A percentile compares a stretch with the other conserved stretches of the same genome.
Conservation (phyloP, 768 basidiomycete species). For the Amanita rubescens region DNA sequence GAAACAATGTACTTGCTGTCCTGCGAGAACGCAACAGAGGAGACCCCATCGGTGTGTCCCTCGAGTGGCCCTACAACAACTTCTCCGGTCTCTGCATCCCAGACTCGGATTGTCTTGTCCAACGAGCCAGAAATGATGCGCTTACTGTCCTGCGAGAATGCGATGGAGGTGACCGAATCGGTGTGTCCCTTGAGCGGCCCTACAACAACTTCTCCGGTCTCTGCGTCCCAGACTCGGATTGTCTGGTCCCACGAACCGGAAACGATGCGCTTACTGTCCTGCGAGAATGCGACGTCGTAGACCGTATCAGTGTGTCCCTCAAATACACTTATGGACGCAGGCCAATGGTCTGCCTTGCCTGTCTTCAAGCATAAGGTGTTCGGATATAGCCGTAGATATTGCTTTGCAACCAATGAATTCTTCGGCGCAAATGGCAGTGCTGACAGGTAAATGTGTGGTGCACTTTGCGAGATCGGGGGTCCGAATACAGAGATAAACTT, state of each 20-base stretch:
- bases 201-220: neutral
- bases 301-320: slow-evolving; percentile 10
- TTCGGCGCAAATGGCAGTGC: slow-evolving; percentile 22
- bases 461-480: slow-evolving; percentile 8
- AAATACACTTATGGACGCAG: slow-evolving; percentile 10
- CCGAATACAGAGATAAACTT: slow-evolving; percentile 14
- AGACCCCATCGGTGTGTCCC: slow-evolving; percentile 14
- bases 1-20: slow-evolving; percentile 17
- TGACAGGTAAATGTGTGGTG: slow-evolving; percentile 21
- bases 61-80: slow-evolving; percentile 1
- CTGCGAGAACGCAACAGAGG: slow-evolving; percentile 13
- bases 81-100: slow-evolving; percentile 11
- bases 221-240: neutral
- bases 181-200: neutral
- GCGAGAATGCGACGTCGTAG: neutral
- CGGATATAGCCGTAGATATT: slow-evolving; percentile 11
- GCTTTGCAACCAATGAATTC: slow-evolving; percentile 11
- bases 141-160: slow-evolving; percentile 19
- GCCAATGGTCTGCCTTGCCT: too few species aligned
- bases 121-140: slow-evolving; percentile 11
- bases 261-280: too few species aligned
- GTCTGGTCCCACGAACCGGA: too few species aligned
- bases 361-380: too few species aligned
- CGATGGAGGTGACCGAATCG: slow-evolving; percentile 8
- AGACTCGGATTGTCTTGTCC: slow-evolving; percentile 2